Conservation (phyloP, 225 moss, liverwort and hornwort genomes). For the Polytrichum commune region DNA sequence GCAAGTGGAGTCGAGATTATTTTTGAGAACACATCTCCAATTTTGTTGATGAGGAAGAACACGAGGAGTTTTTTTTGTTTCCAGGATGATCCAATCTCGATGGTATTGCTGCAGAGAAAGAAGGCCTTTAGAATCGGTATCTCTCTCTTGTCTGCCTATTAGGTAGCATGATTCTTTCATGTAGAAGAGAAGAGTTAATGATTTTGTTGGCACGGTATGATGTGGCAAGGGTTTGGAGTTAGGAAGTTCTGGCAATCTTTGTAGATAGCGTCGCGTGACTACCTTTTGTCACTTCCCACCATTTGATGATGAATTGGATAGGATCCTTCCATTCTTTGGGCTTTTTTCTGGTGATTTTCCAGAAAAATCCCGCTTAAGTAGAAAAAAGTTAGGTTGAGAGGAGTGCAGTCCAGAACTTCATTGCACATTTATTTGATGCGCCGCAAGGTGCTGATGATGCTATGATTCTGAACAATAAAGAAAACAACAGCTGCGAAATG, state of each 20-base stretch:
- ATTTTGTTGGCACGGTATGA: slow-evolving; percentile 13
- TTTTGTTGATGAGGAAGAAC: too few species aligned
- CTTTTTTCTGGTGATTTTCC: slow-evolving; percentile 35
- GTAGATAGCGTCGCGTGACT: slow-evolving; percentile 19
- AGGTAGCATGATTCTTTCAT: not conserved
- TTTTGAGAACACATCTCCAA: too few species aligned
- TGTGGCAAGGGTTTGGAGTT: slow-evolving; percentile 10
- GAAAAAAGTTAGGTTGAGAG: slow-evolving; percentile 1
- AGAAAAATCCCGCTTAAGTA: slow-evolving; percentile 33
- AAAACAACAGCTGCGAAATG: too few species aligned
- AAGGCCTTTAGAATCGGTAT: slow-evolving; percentile 1
- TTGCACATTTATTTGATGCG: too few species aligned
- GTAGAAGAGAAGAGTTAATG: slow-evolving; percentile 17
- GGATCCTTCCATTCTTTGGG: slow-evolving; percentile 37
- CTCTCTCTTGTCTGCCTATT: too few species aligned
- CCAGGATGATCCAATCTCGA: not conserved
- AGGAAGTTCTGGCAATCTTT: not conserved
- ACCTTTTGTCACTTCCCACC: slow-evolving; percentile 18
- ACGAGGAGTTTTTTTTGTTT: not conserved
- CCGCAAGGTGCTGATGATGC: too few species aligned
- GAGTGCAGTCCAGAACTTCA: not conserved
- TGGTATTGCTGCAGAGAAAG: not conserved
- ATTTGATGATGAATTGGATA: not conserved
- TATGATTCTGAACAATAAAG: too few species aligned
- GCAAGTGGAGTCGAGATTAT: not conserved